Conservation (phyloP, 1,284 basidiomycete species). For the Phaffia rhodozyma region DNA sequence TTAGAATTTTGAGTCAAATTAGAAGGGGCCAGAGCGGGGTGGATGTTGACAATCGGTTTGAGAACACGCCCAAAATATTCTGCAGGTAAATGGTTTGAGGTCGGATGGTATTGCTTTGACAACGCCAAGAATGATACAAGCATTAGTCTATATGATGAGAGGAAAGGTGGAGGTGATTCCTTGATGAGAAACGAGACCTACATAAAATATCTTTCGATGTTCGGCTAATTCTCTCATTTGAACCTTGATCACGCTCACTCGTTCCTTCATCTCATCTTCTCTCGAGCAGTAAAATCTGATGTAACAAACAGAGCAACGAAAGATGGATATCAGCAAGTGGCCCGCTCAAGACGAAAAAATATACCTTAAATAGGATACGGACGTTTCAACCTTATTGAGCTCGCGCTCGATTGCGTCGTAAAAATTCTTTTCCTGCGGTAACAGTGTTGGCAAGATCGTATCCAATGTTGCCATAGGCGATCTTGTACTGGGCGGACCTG, state of each 20-base stretch:
- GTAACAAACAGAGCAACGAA: neutral
- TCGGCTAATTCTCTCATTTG: conserved; percentile 64
- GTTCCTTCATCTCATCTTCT: conserved; percentile 53
- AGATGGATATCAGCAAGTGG: conserved; percentile 24
- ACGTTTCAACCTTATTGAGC: conserved; percentile 61
- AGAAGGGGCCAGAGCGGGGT: neutral
- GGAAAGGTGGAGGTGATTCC: neutral
- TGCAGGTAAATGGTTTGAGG: conserved; percentile 7
- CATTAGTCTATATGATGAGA: conserved; percentile 1
- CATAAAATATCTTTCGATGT: conserved; percentile 56
- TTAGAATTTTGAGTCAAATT: neutral
- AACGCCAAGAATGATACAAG: neutral
- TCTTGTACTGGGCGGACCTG: neutral
- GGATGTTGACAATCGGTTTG: neutral
- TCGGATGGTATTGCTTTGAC: conserved; percentile 6
- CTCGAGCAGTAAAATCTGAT: conserved; percentile 56
- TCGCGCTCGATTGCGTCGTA: conserved; percentile 62
- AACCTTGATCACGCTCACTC: conserved; percentile 45
- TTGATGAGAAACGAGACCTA: conserved; percentile 36
- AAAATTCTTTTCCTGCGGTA: conserved; percentile 53
- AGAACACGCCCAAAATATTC: conserved; percentile 12
- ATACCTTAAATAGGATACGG: neutral
- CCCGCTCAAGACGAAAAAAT: conserved; percentile 22
- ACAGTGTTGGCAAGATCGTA: conserved; percentile 44
- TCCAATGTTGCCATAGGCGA: conserved; percentile 29